A percentile compares a stretch with the other conserved stretches of the same genome.
Evolutionary conservation across 306 rosid genomes (phyloP).

Genomic region (Gastrolobium villosum): DNA sequence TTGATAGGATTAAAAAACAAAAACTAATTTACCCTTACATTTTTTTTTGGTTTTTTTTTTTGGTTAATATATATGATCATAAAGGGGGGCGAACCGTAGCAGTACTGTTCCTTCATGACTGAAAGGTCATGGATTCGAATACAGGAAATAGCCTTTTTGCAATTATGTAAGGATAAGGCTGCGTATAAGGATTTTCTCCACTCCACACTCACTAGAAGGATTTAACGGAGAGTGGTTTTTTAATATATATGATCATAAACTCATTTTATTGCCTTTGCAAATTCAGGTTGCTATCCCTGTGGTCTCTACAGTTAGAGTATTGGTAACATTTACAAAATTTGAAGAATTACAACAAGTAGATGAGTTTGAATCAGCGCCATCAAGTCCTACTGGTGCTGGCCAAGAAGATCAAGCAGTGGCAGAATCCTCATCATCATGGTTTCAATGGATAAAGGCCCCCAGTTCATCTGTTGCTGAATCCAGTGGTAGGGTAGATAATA

Average conservation of each 20-base stretch:
- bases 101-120: too few relatives aligned
- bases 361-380: slow-evolving; percentile 87
- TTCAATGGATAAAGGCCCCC: slow-evolving; percentile 82
- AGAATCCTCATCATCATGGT: slow-evolving; percentile 80
- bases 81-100: too few relatives aligned
- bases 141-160: too few relatives aligned
- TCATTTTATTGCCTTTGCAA: slow-evolving; percentile 21
- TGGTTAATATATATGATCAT: too few relatives aligned
- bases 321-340: slow-evolving; percentile 84
- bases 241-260: neutral
- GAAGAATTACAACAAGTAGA: slow-evolving; percentile 81
- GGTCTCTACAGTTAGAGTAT: slow-evolving; percentile 85
- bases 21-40: too few relatives aligned
- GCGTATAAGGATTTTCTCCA: too few relatives aligned
- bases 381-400: slow-evolving; percentile 75
- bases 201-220: too few relatives aligned
- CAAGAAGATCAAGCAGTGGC: slow-evolving; percentile 57
- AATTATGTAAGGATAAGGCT: too few relatives aligned
- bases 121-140: too few relatives aligned
- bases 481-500: slow-evolving; percentile 59
- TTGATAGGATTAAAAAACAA: too few relatives aligned
- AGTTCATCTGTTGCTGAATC: slow-evolving; percentile 58
- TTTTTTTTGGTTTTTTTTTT: neutral
- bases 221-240: neutral
- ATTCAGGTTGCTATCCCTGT: slow-evolving; percentile 91